phyloP scores from a whole-genome alignment of 192 early-diverging fungal species.

The Phlyctochytrium arcticum region DNA sequence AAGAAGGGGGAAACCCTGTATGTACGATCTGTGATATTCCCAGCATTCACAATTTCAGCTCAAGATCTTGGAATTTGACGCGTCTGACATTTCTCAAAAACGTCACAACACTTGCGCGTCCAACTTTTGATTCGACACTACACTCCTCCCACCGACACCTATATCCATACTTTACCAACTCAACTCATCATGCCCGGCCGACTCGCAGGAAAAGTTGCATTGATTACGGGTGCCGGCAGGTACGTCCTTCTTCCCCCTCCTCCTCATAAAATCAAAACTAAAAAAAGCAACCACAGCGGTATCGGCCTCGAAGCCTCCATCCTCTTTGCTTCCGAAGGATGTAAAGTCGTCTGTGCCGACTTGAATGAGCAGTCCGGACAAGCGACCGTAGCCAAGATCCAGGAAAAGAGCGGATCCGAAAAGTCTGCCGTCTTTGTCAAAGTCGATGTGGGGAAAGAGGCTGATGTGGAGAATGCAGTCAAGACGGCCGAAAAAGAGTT shows the following conservation, averaged over 20 bases:
- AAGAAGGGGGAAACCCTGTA: no score
- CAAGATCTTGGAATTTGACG: no score
- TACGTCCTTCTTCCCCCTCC: constrained; percentile 22
- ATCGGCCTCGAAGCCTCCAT: constrained; percentile 73
- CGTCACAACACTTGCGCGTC: no score
- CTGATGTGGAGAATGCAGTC: constrained; percentile 62
- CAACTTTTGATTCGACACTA: no score
- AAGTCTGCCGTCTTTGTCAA: constrained; percentile 54
- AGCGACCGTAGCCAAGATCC: constrained; percentile 52
- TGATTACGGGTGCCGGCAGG: constrained; percentile 80
- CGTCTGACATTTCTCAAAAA: no score
- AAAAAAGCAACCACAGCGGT: constrained; percentile 46
- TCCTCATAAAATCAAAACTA: neutral
- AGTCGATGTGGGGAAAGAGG: constrained; percentile 72
- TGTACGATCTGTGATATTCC: no score
- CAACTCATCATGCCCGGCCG: constrained; percentile 35
- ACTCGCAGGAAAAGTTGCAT: constrained; percentile 68
- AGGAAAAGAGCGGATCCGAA: constrained; percentile 33
- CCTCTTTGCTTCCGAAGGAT: constrained; percentile 76
- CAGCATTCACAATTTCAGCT: no score
- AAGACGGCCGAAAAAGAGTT: constrained; percentile 60
- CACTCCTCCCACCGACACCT: no score
- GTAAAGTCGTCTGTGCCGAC: constrained; percentile 72
- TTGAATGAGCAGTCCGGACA: constrained; percentile 61
- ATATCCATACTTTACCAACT: no score